phyloP scores from a whole-genome alignment of 495 filamentous ascomycete species.

The Xylaria venustula region DNA sequence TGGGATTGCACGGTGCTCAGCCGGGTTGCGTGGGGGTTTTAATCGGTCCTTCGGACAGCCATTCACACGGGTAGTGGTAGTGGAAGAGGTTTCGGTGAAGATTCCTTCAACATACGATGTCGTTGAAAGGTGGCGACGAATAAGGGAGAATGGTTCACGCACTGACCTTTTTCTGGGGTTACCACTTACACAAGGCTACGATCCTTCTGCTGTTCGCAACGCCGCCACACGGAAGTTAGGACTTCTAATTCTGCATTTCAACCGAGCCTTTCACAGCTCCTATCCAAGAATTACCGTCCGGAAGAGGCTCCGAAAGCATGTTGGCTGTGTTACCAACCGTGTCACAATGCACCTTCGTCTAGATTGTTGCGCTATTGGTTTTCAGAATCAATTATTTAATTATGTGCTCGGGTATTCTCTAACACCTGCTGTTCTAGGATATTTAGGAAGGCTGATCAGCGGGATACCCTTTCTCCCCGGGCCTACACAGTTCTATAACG shows the following conservation, averaged over 20 bases:
- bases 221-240: not conserved
- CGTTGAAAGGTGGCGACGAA: not conserved
- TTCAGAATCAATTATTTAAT: not conserved
- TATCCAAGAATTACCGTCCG: too few relatives aligned
- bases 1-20: not conserved
- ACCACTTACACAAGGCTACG: not conserved
- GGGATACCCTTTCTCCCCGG: not conserved
- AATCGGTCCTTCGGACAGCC: not conserved
- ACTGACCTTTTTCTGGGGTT: not conserved
- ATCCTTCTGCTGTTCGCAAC: not conserved
- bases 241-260: not conserved
- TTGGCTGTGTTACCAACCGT: not conserved
- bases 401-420: not conserved
- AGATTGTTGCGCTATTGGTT: not conserved
- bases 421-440: not conserved
- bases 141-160: not conserved
- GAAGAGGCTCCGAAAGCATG: too few relatives aligned
- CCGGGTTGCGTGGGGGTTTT: not conserved
- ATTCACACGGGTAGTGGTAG: not conserved
- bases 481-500: conserved; percentile 5
- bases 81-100: conserved; percentile 6
- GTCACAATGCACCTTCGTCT: not conserved
- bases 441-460: not conserved
- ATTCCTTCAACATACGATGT: not conserved
- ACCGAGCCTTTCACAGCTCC: too few relatives aligned